Evolutionary conservation across 306 rosid genomes (phyloP).

Genomic region (Quillaja saponaria): DNA sequence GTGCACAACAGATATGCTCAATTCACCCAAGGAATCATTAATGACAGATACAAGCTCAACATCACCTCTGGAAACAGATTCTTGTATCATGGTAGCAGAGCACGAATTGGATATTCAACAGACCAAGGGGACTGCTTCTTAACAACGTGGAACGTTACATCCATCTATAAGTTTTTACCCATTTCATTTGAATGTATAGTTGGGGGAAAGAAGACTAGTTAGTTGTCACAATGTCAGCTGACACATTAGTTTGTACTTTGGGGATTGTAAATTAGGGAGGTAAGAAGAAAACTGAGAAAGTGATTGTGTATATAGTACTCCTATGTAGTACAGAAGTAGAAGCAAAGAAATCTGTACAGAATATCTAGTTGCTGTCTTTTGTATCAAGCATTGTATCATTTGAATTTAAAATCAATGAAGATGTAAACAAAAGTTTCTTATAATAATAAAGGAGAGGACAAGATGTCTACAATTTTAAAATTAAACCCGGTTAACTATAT

Average conservation of each 20-base stretch:
- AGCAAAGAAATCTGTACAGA: slow-evolving; percentile 24
- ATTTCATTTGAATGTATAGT: slow-evolving; percentile 35
- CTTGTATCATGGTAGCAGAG: slow-evolving; percentile 92
- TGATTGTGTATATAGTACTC: slow-evolving; percentile 31
- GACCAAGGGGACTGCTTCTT: slow-evolving; percentile 83
- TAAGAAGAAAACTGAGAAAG: slow-evolving; percentile 26
- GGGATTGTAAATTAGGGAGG: neutral
- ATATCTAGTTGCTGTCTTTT: too few relatives aligned
- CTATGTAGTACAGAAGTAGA: neutral
- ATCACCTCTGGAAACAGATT: slow-evolving; percentile 81
- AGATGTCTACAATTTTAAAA: too few relatives aligned
- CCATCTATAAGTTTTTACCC: neutral
- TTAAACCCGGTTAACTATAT: too few relatives aligned
- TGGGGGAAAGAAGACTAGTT: slow-evolving; percentile 28
- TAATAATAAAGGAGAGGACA: too few relatives aligned
- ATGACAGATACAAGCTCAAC: slow-evolving; percentile 48
- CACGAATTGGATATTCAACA: slow-evolving; percentile 77
- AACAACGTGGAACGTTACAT: slow-evolving; percentile 26
- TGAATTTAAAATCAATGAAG: slow-evolving; percentile 4
- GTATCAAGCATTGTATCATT: slow-evolving; percentile 3
- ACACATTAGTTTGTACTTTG: slow-evolving; percentile 15
- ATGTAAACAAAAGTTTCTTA: neutral
- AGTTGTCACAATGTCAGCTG: slow-evolving; percentile 9
- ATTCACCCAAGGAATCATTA: slow-evolving; percentile 43
- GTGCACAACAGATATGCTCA: slow-evolving; percentile 85